phyloP scores from a whole-genome alignment of 2,329 filamentous ascomycete species.

The Colletotrichum gloeosporioides region DNA sequence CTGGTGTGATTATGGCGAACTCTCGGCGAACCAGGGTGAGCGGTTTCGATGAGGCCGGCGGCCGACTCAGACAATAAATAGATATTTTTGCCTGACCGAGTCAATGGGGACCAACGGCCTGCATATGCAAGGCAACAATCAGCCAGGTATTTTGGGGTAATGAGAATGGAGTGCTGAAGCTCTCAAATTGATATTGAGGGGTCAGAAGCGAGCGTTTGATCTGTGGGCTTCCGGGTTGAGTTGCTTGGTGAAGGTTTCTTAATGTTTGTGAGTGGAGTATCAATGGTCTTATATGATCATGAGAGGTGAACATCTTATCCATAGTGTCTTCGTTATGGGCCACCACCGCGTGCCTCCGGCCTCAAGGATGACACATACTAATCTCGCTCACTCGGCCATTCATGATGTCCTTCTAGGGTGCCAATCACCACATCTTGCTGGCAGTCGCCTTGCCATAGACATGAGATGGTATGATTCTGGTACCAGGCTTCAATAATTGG shows the following conservation, averaged over 20 bases:
- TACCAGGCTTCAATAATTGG: conserved; percentile 25
- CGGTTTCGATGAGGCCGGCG: not conserved
- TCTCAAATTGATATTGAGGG: not conserved
- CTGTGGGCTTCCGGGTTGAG: not conserved
- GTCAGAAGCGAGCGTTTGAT: not conserved
- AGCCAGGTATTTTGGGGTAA: not conserved
- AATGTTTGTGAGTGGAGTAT: not conserved
- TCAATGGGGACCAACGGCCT: not conserved
- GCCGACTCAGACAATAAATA: not conserved
- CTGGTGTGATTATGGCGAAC: not conserved
- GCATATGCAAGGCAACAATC: not conserved
- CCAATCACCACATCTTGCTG: conserved; percentile 10
- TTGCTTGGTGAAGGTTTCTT: not conserved
- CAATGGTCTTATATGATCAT: not conserved
- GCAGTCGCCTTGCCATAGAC: not conserved
- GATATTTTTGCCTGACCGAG: not conserved
- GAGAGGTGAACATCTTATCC: not conserved
- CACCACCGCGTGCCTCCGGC: not conserved
- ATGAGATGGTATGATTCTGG: conserved; percentile 3
- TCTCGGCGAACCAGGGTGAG: not conserved
- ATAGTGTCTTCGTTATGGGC: not conserved
- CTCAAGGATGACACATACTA: not conserved
- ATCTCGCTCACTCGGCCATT: not conserved
- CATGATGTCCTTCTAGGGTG: not conserved
- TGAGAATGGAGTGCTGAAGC: not conserved